Percentiles rank a stretch among this genome's conserved stretches.
Conservation (phyloP, 2,329 filamentous ascomycete genomes). For the Fusarium sp. region DNA sequence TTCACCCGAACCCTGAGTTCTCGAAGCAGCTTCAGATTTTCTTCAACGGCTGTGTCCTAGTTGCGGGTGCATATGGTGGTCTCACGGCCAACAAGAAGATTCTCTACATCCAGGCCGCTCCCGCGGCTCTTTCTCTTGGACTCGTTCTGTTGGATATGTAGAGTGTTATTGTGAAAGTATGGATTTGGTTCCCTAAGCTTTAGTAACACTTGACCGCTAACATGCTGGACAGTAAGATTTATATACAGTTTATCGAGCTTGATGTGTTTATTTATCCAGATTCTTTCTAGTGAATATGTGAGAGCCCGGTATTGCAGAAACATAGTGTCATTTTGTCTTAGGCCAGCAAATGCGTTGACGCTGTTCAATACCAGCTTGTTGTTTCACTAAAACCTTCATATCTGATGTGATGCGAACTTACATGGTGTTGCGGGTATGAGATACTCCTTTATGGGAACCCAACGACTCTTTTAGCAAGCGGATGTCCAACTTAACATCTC, state of each 20-base stretch:
- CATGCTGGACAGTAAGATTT: not conserved
- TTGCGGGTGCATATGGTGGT: conserved; percentile 60
- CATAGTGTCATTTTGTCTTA: not conserved
- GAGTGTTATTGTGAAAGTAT: not conserved
- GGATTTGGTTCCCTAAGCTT: not conserved
- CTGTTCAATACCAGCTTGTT: not conserved
- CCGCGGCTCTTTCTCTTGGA: conserved; percentile 46
- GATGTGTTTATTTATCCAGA: not conserved
- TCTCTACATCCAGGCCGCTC: conserved; percentile 56
- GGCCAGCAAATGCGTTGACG: not conserved
- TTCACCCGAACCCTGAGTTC: conserved; percentile 57
- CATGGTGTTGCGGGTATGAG: not conserved
- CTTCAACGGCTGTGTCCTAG: conserved; percentile 58
- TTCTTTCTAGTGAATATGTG: not conserved
- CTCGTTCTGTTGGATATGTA: conserved; percentile 44
- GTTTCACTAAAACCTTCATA: no score
- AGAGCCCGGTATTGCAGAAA: accelerated
- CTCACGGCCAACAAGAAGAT: conserved; percentile 56
- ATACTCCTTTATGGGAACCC: accelerated
- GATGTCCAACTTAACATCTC: accelerated
- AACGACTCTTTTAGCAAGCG: not conserved
- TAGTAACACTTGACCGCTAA: not conserved
- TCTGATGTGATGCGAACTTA: not conserved
- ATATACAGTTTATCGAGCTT: not conserved
- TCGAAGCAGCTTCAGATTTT: conserved; percentile 59